Evolutionary conservation across 208 protist species (phyloP).

Genomic region (Leishmania arabica): DNA sequence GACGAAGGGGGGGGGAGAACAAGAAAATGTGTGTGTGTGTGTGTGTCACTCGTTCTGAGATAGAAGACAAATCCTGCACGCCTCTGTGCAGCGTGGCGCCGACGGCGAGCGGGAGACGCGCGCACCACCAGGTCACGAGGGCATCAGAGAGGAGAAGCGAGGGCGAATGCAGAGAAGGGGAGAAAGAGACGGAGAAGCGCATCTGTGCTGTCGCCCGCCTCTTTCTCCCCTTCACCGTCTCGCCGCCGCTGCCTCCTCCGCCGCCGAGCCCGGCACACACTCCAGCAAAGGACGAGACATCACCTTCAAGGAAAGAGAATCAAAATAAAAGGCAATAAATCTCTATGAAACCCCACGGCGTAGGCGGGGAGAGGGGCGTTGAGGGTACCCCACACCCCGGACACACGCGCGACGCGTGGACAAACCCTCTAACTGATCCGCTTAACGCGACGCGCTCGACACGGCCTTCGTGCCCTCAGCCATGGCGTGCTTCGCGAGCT

Average conservation of each 20-base stretch:
- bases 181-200: neutral
- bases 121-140: neutral
- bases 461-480: constrained; percentile 98
- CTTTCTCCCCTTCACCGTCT: neutral
- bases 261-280: neutral
- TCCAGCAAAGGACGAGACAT: neutral
- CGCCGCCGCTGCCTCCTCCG: neutral
- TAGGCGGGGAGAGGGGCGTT: neutral
- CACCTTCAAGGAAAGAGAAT: neutral
- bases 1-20: neutral
- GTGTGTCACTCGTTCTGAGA: neutral
- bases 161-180: neutral
- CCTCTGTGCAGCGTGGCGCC: neutral
- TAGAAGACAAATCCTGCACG: neutral
- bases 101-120: neutral
- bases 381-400: no score
- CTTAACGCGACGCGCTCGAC: constrained; percentile 73
- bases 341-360: neutral
- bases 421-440: neutral
- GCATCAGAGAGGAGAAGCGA: neutral
- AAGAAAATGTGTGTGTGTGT: neutral
- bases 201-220: neutral
- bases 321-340: neutral
- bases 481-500: constrained; percentile 99
- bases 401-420: neutral